Evolutionary conservation across 129 eudicot genomes (phyloP).

Genomic region (Pseudognaphalium luteoalbum): DNA sequence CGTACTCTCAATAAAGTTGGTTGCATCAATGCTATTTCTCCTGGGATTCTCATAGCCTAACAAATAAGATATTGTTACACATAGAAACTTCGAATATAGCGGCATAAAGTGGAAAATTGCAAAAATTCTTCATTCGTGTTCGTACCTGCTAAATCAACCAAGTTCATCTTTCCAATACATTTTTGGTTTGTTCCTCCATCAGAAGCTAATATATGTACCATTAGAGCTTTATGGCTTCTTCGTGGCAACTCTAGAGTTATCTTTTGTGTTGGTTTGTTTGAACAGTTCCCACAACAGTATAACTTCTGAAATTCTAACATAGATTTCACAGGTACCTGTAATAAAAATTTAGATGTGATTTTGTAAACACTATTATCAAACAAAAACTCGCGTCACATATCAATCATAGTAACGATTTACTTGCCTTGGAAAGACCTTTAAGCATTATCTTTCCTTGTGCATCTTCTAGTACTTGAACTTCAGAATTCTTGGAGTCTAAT

Average conservation of each 20-base stretch:
- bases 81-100: slow-evolving; percentile 7
- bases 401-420: slow-evolving; percentile 17
- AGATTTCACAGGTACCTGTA: slow-evolving; percentile 63
- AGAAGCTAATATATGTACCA: slow-evolving; percentile 47
- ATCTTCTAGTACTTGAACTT: slow-evolving; percentile 74
- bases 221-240: slow-evolving; percentile 74
- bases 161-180: slow-evolving; percentile 62
- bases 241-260: slow-evolving; percentile 41
- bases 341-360: not conserved
- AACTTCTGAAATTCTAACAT: slow-evolving; percentile 54
- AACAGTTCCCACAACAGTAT: slow-evolving; percentile 28
- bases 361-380: not conserved
- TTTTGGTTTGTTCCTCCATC: slow-evolving; percentile 36
- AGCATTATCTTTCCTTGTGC: slow-evolving; percentile 67
- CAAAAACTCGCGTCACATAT: not conserved
- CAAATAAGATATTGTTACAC: not conserved
- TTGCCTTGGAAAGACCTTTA: slow-evolving; percentile 77
- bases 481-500: slow-evolving; percentile 53
- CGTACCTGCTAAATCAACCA: slow-evolving; percentile 87
- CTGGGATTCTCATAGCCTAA: slow-evolving; percentile 73
- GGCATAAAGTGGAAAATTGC: not conserved
- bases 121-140: not conserved
- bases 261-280: slow-evolving; percentile 41
- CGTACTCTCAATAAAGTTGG: slow-evolving; percentile 44
- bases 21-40: slow-evolving; percentile 53